These are phyloP conservation scores for Eremomyces bilateralis DNA, from an alignment of 495 filamentous ascomycete genomes.

Conservation along the genomic window DNA sequence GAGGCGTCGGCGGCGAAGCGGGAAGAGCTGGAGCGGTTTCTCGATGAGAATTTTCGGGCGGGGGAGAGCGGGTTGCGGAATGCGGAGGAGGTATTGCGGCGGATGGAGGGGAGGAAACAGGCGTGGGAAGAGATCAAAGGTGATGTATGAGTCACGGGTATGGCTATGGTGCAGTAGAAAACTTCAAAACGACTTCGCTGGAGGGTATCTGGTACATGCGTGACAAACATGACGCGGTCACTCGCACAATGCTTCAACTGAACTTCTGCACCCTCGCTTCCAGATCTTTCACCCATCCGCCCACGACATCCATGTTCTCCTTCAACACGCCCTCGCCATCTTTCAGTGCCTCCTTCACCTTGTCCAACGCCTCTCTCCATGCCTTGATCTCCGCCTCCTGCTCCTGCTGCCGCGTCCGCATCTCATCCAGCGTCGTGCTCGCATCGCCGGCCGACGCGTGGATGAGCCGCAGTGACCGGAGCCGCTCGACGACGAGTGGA, in stretches of 20 bases:
- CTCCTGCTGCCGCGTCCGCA: constrained; percentile 62
- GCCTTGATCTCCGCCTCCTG: constrained; percentile 64
- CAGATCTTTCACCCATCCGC: constrained; percentile 73
- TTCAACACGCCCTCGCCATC: constrained; percentile 46
- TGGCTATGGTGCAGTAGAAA: not conserved
- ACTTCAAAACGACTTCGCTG: no score
- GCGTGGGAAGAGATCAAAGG: not conserved
- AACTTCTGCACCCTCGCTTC: constrained; percentile 45
- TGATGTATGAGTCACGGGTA: not conserved
- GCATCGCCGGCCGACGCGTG: constrained; percentile 79
- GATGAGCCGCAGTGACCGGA: constrained; percentile 62
- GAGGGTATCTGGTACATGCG: not conserved
- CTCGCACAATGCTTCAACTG: not conserved
- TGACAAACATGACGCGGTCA: not conserved
- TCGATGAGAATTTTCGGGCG: not conserved
- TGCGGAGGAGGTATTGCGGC: not conserved
- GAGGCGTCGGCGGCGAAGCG: not conserved
- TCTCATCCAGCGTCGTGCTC: constrained; percentile 46
- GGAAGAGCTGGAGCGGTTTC: not conserved
- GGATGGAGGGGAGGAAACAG: not conserved
- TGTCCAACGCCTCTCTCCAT: constrained; percentile 67
- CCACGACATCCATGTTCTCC: constrained; percentile 58
- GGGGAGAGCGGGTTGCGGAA: not conserved
- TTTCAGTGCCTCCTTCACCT: constrained; percentile 50
- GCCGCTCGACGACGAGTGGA: constrained; percentile 63